Conservation (phyloP, 306 rosid species). For the Inga laurina region DNA sequence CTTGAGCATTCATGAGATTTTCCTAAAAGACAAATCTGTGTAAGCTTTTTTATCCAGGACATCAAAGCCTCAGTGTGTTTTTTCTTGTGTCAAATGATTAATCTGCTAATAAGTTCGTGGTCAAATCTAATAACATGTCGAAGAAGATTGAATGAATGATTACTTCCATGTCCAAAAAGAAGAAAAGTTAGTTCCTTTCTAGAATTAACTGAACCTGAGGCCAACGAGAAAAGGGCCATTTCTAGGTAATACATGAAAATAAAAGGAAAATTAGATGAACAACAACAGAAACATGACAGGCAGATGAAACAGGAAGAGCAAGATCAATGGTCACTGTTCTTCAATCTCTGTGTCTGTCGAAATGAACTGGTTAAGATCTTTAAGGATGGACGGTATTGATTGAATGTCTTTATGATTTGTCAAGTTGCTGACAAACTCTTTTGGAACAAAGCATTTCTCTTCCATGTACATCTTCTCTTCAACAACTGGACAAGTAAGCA, state of each 20-base stretch:
- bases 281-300: background rate
- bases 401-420: slow-evolving; percentile 26
- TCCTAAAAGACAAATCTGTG: background rate
- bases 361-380: slow-evolving; percentile 28
- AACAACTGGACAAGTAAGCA: slow-evolving; percentile 31
- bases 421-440: slow-evolving; percentile 34
- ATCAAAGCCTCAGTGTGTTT: background rate
- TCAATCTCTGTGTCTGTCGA: background rate
- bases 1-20: background rate
- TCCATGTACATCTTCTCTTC: slow-evolving; percentile 60
- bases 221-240: background rate
- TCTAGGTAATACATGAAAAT: background rate
- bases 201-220: background rate
- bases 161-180: background rate
- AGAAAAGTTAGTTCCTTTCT: background rate
- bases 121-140: background rate
- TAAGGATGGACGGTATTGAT: slow-evolving; percentile 35
- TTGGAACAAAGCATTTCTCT: slow-evolving; percentile 60
- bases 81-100: slow-evolving; percentile 10
- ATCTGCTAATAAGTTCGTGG: slow-evolving; percentile 16
- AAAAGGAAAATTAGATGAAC: background rate
- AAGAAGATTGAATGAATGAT: background rate
- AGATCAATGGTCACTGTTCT: background rate
- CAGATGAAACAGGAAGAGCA: background rate
- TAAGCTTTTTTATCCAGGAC: background rate